Evolutionary conservation across 768 basidiomycete species (phyloP).

Genomic region (Mycena filopes): DNA sequence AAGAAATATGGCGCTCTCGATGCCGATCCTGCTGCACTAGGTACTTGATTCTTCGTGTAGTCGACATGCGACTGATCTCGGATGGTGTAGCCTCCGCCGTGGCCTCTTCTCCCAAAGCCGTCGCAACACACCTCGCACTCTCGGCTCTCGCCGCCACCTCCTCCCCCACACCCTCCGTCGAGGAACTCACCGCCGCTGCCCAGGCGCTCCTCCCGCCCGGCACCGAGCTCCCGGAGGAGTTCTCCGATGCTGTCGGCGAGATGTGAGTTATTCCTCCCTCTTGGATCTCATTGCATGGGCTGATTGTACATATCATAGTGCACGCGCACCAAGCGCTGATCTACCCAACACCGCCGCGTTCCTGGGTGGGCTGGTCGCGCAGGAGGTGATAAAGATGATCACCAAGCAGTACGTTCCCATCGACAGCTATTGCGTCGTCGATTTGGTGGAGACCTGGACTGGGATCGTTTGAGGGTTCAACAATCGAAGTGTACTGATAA

Average conservation of each 20-base stretch:
- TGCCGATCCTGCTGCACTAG: conserved; percentile 56
- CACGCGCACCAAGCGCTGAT: conserved; percentile 83
- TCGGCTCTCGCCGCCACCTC: conserved; percentile 61
- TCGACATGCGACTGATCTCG: conserved; percentile 2
- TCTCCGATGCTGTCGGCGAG: conserved; percentile 76
- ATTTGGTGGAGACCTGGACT: conserved; percentile 85
- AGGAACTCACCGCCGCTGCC: conserved; percentile 64
- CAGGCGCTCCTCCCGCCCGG: conserved; percentile 60
- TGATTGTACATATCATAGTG: no score
- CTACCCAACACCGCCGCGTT: conserved; percentile 95
- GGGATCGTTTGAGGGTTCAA: conserved; percentile 58
- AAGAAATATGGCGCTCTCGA: conserved; percentile 70
- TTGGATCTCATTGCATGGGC: conserved; percentile 70
- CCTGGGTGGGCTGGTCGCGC: conserved; percentile 92
- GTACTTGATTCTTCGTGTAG: conserved; percentile 44
- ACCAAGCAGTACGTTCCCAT: conserved; percentile 96
- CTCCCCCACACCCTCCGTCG: conserved; percentile 53
- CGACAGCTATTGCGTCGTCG: conserved; percentile 84
- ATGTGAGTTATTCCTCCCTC: conserved; percentile 63
- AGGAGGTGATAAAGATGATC: conserved; percentile 97
- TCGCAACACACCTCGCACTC: conserved; percentile 79
- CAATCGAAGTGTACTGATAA: conserved; percentile 17
- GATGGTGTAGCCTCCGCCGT: conserved; percentile 52
- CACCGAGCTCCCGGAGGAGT: conserved; percentile 62
- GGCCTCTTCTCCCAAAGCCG: conserved; percentile 59